Evolutionary conservation across 768 basidiomycete species (phyloP).

Genomic region (Lyophyllum semitale): DNA sequence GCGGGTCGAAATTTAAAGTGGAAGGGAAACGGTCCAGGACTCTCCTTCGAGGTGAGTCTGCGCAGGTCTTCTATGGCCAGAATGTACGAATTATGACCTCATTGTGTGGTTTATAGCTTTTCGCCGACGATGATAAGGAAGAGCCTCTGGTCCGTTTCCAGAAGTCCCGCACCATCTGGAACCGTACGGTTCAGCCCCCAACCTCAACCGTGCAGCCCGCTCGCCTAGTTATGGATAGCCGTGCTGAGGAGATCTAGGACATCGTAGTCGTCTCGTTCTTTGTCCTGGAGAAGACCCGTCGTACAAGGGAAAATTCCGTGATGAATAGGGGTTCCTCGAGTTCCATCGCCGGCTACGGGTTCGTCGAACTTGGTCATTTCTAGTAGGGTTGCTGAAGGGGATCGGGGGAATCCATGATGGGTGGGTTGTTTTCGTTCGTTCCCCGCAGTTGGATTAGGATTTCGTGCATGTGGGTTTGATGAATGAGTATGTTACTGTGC

Average conservation of each 20-base stretch:
- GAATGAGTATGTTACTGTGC: no score
- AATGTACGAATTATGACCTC: background rate
- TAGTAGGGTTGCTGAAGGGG: no score
- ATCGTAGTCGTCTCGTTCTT: conserved; percentile 40
- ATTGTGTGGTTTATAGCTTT: conserved; percentile 28
- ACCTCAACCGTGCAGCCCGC: conserved; percentile 25
- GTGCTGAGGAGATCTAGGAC: conserved; percentile 36
- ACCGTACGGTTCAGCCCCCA: conserved; percentile 21
- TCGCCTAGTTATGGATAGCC: conserved; percentile 28
- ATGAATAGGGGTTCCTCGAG: conserved; percentile 15
- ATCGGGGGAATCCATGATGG: no score
- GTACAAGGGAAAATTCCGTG: conserved; percentile 30
- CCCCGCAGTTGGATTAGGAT: no score
- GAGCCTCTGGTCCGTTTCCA: conserved; percentile 37
- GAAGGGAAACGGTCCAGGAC: conserved; percentile 39
- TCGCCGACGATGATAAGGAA: conserved; percentile 30
- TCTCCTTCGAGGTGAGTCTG: conserved; percentile 32
- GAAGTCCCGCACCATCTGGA: conserved; percentile 24
- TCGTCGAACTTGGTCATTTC: no score
- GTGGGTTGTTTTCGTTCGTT: no score
- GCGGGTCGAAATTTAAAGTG: conserved; percentile 38
- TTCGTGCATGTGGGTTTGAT: no score
- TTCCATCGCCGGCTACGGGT: no score
- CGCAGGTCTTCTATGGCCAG: no score
- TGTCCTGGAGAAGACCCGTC: conserved; percentile 40